A percentile compares a stretch with the other conserved stretches of the same genome.
phyloP scores from a whole-genome alignment of 352 stramenopile species.

The Aphanomyces astaci region DNA sequence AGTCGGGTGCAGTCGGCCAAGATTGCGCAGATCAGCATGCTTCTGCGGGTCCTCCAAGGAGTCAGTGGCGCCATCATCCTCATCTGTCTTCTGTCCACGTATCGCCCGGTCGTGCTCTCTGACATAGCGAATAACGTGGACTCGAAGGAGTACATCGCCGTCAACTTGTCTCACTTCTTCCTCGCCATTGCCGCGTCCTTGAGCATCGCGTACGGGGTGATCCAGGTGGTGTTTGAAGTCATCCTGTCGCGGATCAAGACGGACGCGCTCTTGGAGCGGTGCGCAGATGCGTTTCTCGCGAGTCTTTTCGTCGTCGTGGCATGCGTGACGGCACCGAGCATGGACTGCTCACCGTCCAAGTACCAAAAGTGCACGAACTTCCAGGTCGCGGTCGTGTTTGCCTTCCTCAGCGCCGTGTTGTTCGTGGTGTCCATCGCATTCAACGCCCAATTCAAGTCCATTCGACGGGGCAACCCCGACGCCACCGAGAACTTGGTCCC shows the following conservation, averaged over 20 bases:
- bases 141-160: background rate
- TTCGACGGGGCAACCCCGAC: slow-evolving; percentile 2
- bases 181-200: slow-evolving; percentile 13
- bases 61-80: slow-evolving; percentile 6
- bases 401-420: slow-evolving; percentile 12
- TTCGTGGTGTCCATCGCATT: background rate
- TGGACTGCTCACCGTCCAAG: background rate
- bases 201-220: background rate
- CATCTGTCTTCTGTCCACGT: slow-evolving; percentile 3
- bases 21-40: background rate
- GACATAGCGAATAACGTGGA: background rate
- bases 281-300: background rate
- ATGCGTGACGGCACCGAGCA: slow-evolving; percentile 4
- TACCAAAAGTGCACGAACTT: slow-evolving; percentile 16
- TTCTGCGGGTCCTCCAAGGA: slow-evolving; percentile 6
- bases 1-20: background rate
- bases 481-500: slow-evolving; percentile 16
- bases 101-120: background rate
- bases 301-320: slow-evolving; percentile 1
- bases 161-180: slow-evolving; percentile 11
- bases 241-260: background rate
- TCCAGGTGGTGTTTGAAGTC: slow-evolving; percentile 4
- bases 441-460: slow-evolving; percentile 6
- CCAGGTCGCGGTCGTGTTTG: slow-evolving; percentile 13
- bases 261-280: slow-evolving; percentile 15